Base-by-base conservation (phyloP, 1,284 basidiomycete genomes). In the Puccinia coronata region DNA sequence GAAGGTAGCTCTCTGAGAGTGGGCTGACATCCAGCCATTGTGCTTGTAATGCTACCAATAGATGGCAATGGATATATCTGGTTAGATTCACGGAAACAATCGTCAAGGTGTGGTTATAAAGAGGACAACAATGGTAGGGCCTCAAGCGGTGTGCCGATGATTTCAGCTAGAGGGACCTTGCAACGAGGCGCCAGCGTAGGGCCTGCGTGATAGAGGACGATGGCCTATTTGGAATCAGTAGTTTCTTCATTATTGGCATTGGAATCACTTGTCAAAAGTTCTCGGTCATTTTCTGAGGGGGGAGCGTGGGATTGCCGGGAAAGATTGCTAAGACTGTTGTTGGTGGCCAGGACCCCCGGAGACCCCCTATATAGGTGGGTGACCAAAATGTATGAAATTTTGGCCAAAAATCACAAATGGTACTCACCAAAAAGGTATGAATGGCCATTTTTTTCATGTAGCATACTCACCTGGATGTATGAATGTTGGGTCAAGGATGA, bases 131-230 rank as follows among this genome's bases (percentile, higher is more conserved):
- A 59, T 53, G 67, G 41, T 59, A 51, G 57, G 67, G 69, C 16
- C 61, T 59, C 57, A 41, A 57, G 49, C 36, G 77, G 77, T 61
- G 41, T 55, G 53, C 77, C 77, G 34, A 80, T 80, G 12, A 80
- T 70, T 28, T 80, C 77, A 28, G 65, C 77, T 8, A 80, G 28
- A 36, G 77, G 77, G 12, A 80, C 77, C 31, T 80, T 80, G 25
- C 63, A 36, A 28, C 77, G 77, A 43, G 49, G 47, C 41, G 55
- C 43, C 23, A n/a, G 51, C 25, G 51, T 25, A 16, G 41, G 76
- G 65, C 63, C n/a, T 39, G 2, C 70, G 63, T 34, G 65, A 78
- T 39, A 34, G 16, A 20, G 70, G 25, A 5, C 76, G 76, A 34
- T 41, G 63, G 18, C 69, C 69, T 14, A 71, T 23, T 43, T 53